Percentiles rank a stretch among this genome's conserved stretches.
Conservation (phyloP, 2,329 filamentous ascomycete species). For the Claviceps sp. region DNA sequence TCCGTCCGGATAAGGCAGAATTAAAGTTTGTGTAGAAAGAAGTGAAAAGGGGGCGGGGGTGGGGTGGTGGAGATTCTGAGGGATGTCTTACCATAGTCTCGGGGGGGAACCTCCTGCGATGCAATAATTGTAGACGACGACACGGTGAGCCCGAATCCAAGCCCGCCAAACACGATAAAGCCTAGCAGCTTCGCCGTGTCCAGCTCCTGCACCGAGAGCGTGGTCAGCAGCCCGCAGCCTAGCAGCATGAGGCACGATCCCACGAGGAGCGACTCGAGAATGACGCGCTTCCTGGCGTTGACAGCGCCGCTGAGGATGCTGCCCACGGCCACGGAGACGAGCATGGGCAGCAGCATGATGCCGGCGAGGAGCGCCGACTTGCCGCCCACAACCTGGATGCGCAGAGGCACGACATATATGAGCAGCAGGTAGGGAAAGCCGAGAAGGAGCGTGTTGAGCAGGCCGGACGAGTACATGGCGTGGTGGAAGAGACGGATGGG, state of each 20-base stretch:
- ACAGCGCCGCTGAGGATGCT: constrained; percentile 28
- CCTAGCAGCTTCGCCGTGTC: constrained; percentile 34
- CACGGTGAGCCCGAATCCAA: constrained; percentile 38
- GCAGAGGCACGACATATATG: constrained; percentile 35
- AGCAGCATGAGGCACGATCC: constrained; percentile 30
- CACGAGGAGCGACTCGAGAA: constrained; percentile 29
- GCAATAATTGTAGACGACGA: constrained; percentile 34
- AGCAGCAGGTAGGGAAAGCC: constrained; percentile 37
- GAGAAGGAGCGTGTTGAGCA: constrained; percentile 31
- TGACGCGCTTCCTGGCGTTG: constrained; percentile 27
- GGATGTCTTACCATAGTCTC: constrained; percentile 29
- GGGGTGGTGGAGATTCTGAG: neutral
- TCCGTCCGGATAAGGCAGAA: too few species aligned
- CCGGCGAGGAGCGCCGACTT: constrained; percentile 33
- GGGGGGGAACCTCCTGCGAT: constrained; percentile 25
- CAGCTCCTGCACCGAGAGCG: constrained; percentile 12
- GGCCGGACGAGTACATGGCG: constrained; percentile 28
- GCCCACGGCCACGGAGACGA: constrained; percentile 33
- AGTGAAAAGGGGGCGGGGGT: too few species aligned
- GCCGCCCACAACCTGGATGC: constrained; percentile 35
- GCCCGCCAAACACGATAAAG: constrained; percentile 35
- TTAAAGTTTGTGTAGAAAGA: too few species aligned
- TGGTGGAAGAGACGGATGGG: constrained; percentile 35
- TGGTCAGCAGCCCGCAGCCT: constrained; percentile 34
- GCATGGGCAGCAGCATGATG: constrained; percentile 39